These are phyloP conservation scores for Monosporascus sp. DNA, from an alignment of 2,329 filamentous ascomycete species.

Conservation along the genomic window DNA sequence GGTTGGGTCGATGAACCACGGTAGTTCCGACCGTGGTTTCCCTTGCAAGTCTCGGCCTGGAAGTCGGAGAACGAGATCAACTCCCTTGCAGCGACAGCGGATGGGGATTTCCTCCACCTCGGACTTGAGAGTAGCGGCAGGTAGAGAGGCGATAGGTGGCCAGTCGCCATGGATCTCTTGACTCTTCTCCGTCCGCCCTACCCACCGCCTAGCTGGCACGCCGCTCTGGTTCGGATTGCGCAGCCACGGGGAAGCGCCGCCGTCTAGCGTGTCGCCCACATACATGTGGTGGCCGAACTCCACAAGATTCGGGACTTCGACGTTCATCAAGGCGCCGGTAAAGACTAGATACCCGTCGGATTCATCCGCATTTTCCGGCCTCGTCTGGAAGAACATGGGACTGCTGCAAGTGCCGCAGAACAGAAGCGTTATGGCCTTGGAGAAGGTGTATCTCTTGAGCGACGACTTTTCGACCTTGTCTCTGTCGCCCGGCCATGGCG, in stretches of 20 bases:
- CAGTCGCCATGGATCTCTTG: slow-evolving; percentile 27
- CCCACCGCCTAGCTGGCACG: slow-evolving; percentile 20
- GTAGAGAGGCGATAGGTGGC: slow-evolving; percentile 13
- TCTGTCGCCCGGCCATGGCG: slow-evolving; percentile 31
- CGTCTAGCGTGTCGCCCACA: slow-evolving; percentile 46
- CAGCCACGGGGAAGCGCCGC: slow-evolving; percentile 45
- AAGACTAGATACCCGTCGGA: slow-evolving; percentile 26
- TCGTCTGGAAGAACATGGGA: slow-evolving; percentile 34
- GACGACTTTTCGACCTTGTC: slow-evolving; percentile 23
- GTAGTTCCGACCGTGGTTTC: slow-evolving; percentile 26
- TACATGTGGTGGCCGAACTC: slow-evolving; percentile 35
- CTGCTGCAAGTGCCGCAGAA: slow-evolving; percentile 41
- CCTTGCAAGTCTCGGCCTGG: slow-evolving; percentile 23
- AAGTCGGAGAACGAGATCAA: slow-evolving; percentile 34
- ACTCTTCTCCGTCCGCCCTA: slow-evolving; percentile 9
- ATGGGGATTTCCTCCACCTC: slow-evolving; percentile 27
- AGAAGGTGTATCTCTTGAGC: slow-evolving; percentile 34
- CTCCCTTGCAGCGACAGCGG: slow-evolving; percentile 41
- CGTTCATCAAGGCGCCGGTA: slow-evolving; percentile 33
- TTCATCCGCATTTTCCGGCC: slow-evolving; percentile 2
- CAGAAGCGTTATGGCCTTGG: slow-evolving; percentile 25
- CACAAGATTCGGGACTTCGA: slow-evolving; percentile 24
- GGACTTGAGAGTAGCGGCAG: slow-evolving; percentile 10
- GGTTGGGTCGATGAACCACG: slow-evolving; percentile 37
- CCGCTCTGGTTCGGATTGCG: slow-evolving; percentile 28